phyloP scores from a whole-genome alignment of 2,329 filamentous ascomycete species.

The Cordyceps pruinosa region DNA sequence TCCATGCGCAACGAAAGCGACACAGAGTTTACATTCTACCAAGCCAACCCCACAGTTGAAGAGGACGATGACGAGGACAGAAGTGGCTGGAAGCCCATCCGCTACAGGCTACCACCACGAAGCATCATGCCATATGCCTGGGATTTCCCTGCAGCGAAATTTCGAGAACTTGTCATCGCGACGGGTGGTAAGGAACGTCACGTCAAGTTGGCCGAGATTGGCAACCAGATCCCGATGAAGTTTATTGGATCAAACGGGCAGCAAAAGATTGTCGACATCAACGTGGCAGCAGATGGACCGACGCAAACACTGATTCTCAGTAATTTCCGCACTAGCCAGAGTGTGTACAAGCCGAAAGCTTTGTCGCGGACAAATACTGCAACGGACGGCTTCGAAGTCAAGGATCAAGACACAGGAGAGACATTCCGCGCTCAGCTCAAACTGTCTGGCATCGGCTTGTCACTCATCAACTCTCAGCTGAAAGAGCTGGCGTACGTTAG shows the following conservation, averaged over 20 bases:
- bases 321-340: slow-evolving; percentile 89
- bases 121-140: slow-evolving; percentile 99
- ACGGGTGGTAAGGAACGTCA: slow-evolving; percentile 58
- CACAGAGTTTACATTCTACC: slow-evolving; percentile 92
- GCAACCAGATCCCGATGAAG: slow-evolving; percentile 92
- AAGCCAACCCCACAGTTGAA: slow-evolving; percentile 86
- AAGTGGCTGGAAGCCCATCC: slow-evolving; percentile 85
- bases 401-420: slow-evolving; percentile 79
- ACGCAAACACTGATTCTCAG: slow-evolving; percentile 91
- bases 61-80: slow-evolving; percentile 80
- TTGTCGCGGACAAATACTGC: slow-evolving; percentile 41
- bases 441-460: slow-evolving; percentile 85
- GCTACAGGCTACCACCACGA: slow-evolving; percentile 83
- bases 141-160: slow-evolving; percentile 97
- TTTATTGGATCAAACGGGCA: slow-evolving; percentile 61
- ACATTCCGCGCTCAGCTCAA: slow-evolving; percentile 86
- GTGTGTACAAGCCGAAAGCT: slow-evolving; percentile 65
- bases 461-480: slow-evolving; percentile 84
- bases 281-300: slow-evolving; percentile 89
- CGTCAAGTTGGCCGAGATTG: slow-evolving; percentile 92
- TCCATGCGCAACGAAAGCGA: slow-evolving; percentile 98
- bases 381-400: slow-evolving; percentile 74
- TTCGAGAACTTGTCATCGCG: slow-evolving; percentile 78
- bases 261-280: slow-evolving; percentile 90
- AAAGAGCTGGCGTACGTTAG: slow-evolving; percentile 92